These are phyloP conservation scores for Camellia japonica DNA, from an alignment of 148 eudicot species.

Conservation along the genomic window DNA sequence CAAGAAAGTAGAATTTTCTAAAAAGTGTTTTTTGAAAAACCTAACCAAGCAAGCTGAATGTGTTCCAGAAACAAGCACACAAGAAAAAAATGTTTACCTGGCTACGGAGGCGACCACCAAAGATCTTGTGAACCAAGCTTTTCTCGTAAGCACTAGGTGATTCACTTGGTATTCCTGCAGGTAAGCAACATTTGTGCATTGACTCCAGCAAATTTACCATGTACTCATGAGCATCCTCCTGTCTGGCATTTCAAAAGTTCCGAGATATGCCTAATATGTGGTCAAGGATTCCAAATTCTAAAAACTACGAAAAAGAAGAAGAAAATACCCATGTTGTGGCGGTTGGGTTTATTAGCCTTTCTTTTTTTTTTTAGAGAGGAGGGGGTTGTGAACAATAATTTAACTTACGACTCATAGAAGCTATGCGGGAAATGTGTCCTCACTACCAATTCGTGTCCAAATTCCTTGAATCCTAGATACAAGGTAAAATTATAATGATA, in stretches of 20 bases:
- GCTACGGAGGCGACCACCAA: conserved; percentile 90
- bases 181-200: conserved; percentile 94
- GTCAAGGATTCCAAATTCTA: conserved; percentile 53
- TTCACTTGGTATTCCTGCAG: conserved; percentile 84
- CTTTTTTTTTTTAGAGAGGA: neutral
- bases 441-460: too few relatives aligned
- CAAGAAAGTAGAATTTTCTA: too few relatives aligned
- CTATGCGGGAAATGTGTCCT: too few relatives aligned
- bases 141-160: conserved; percentile 88
- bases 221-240: conserved; percentile 98
- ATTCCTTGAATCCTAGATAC: too few relatives aligned
- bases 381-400: too few relatives aligned
- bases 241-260: conserved; percentile 74
- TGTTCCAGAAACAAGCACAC: neutral
- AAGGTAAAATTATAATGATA: too few relatives aligned
- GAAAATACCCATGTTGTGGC: neutral
- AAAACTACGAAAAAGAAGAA: neutral
- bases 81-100: conserved; percentile 45
- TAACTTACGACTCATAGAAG: too few relatives aligned
- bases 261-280: conserved; percentile 68
- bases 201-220: conserved; percentile 92
- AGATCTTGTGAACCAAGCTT: conserved; percentile 91
- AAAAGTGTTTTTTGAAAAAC: too few relatives aligned
- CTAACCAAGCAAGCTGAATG: too few relatives aligned
- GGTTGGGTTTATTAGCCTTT: neutral